A percentile compares a stretch with the other conserved stretches of the same genome.
phyloP scores from a whole-genome alignment of 352 stramenopile genomes.

The Thraustotheca clavata region DNA sequence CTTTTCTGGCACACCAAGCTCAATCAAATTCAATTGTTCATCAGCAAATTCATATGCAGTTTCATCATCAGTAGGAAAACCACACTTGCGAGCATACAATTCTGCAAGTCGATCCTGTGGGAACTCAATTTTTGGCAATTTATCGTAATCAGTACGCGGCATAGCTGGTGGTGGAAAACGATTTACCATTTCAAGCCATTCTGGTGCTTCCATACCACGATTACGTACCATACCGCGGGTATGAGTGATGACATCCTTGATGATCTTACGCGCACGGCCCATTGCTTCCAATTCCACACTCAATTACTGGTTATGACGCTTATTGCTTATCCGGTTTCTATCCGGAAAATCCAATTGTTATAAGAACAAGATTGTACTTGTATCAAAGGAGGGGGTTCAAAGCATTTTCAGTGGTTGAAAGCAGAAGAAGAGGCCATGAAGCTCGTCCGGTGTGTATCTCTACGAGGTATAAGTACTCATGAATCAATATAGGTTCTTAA shows the following conservation, averaged over 20 bases:
- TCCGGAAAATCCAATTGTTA: slow-evolving; percentile 18
- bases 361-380: slow-evolving; percentile 9
- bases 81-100: slow-evolving; percentile 63
- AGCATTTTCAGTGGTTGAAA: slow-evolving; percentile 20
- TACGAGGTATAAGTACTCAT: background rate
- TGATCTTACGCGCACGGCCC: slow-evolving; percentile 65
- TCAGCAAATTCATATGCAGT: slow-evolving; percentile 83
- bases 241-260: slow-evolving; percentile 69
- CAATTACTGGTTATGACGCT: background rate
- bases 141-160: slow-evolving; percentile 63
- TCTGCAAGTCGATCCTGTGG: slow-evolving; percentile 76
- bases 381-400: background rate
- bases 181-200: slow-evolving; percentile 66
- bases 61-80: slow-evolving; percentile 60
- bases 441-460: slow-evolving; percentile 28
- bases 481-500: slow-evolving; percentile 81
- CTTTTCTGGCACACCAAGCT: slow-evolving; percentile 68
- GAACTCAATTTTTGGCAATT: slow-evolving; percentile 71
- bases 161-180: slow-evolving; percentile 66
- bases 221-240: slow-evolving; percentile 73
- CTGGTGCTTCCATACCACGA: slow-evolving; percentile 59
- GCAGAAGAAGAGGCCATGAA: slow-evolving; percentile 25
- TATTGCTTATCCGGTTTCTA: background rate
- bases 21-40: slow-evolving; percentile 78
- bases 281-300: slow-evolving; percentile 31